Base-by-base conservation (phyloP, 1,139 yeast species). In the Suhomyces terraborum region DNA sequence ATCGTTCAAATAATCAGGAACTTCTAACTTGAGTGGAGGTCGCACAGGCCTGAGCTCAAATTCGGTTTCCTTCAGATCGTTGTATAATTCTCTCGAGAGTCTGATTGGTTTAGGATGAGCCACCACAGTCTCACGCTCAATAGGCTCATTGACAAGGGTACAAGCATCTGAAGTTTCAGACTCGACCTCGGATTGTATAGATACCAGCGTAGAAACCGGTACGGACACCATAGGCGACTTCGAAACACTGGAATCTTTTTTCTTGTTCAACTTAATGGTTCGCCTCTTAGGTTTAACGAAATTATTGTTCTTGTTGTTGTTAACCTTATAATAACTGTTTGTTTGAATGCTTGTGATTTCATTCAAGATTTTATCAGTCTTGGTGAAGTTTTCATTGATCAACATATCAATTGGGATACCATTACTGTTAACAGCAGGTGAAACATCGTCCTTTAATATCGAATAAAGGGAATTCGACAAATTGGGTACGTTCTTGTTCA, bases 341-440 rank as follows among this genome's bases (percentile, higher is more conserved):
- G 74, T 58, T 55, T 78, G 83, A 45, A 78, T 75, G 22, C 65
- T 58, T 9, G 77, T 67, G 36, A 79, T 76, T 46, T 74, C 73
- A 27, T 63, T 59, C 35, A 78, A 55, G 26, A 75, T 68, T 37
- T 61, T 59, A 38, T 66, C 67, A 8, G 75, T 64, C 26, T 63
- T 59, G 24, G 54, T 49, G 49, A 62, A 62, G 41, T 66, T 62
- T 33, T 57, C 56, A 25, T 58, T 52, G 16, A 56, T 49, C 43
- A 69, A 59, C 43, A 69, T 55, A 38, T 64, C 67, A 33, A 67
- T 65, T 2, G 75, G 75, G 10, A 69, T 67, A 7, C 73, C 73
- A 43, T 68, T 69, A 24, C 47, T 50, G 31, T 51, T 45, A 14
- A 50, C 27, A 4, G 40, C 37, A 7, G 46, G 45, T 2, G 41